A percentile compares a stretch with the other conserved stretches of the same genome.
phyloP scores from a whole-genome alignment of 2,329 filamentous ascomycete species.

The Apiospora kogelbergensis region DNA sequence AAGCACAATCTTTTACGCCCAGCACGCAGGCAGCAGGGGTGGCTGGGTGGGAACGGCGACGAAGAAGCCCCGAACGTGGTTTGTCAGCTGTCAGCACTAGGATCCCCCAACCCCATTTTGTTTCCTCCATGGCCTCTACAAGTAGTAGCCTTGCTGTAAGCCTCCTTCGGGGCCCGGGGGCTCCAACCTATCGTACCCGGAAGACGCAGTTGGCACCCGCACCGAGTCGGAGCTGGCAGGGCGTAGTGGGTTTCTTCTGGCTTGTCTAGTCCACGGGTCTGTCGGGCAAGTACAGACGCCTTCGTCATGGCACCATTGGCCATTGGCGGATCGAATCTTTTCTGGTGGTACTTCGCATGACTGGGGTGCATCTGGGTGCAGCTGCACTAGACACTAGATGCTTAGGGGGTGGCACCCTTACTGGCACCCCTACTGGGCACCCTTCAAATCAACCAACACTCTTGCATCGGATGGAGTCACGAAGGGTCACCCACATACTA shows the following conservation, averaged over 20 bases:
- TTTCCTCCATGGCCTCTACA: background rate
- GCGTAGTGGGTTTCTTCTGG: background rate
- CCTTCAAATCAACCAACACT: background rate
- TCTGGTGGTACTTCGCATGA: conserved; percentile 1
- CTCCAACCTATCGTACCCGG: background rate
- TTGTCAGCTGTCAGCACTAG: conserved; percentile 3
- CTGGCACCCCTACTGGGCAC: background rate
- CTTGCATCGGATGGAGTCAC: background rate
- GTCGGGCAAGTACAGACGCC: background rate
- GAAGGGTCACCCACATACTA: background rate
- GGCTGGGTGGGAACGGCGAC: background rate
- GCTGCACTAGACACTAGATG: background rate
- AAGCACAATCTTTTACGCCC: background rate
- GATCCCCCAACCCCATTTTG: background rate
- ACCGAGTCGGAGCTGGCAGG: background rate
- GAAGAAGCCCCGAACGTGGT: background rate
- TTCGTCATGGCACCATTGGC: background rate
- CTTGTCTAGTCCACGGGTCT: background rate
- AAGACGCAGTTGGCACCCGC: background rate
- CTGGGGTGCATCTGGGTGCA: background rate
- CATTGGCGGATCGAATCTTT: background rate
- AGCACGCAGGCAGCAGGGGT: no score
- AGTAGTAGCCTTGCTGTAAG: background rate
- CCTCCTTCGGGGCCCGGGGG: background rate
- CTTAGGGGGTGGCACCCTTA: background rate